These are phyloP conservation scores for Clarireedia sp. DNA, from an alignment of 2,329 filamentous ascomycete species.

Conservation along the genomic window DNA sequence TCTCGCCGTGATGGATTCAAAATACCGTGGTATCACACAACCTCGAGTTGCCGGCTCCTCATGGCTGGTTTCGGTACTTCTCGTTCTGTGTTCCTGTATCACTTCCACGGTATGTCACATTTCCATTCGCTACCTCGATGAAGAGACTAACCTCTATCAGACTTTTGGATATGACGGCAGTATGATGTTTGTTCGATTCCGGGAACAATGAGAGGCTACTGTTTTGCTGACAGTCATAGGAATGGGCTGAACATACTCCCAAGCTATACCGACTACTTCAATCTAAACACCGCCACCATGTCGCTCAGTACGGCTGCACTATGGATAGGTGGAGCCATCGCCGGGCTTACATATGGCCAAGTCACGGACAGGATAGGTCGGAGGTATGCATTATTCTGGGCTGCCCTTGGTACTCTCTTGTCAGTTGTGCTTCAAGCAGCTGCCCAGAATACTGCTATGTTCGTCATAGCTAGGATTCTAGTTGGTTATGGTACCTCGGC, in stretches of 20 bases:
- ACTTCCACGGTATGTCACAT: conserved; percentile 11
- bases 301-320: conserved; percentile 48
- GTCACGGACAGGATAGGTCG: conserved; percentile 34
- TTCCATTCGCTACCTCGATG: not conserved
- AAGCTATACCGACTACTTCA: conserved; percentile 48
- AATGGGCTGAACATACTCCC: conserved; percentile 51
- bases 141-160: conserved; percentile 3
- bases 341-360: conserved; percentile 33
- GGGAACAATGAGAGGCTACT: not conserved
- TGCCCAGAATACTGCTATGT: conserved; percentile 21
- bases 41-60: conserved; percentile 10
- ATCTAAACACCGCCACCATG: conserved; percentile 42
- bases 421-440: conserved; percentile 19
- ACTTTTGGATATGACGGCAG: conserved; percentile 21
- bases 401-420: conserved; percentile 14
- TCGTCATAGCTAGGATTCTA: conserved; percentile 19
- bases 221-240: not conserved
- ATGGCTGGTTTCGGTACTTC: conserved; percentile 6
- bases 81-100: conserved; percentile 13
- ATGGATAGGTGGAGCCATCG: conserved; percentile 43
- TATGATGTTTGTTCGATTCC: conserved; percentile 14
- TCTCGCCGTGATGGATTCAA: not conserved
- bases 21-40: not conserved
- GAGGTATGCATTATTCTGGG: conserved; percentile 15
- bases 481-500: conserved; percentile 19